Percentiles rank a stretch among this genome's conserved stretches.
These are phyloP conservation scores for Pistacia integerrima DNA, from an alignment of 345 rosid genomes.

Conservation along the genomic window DNA sequence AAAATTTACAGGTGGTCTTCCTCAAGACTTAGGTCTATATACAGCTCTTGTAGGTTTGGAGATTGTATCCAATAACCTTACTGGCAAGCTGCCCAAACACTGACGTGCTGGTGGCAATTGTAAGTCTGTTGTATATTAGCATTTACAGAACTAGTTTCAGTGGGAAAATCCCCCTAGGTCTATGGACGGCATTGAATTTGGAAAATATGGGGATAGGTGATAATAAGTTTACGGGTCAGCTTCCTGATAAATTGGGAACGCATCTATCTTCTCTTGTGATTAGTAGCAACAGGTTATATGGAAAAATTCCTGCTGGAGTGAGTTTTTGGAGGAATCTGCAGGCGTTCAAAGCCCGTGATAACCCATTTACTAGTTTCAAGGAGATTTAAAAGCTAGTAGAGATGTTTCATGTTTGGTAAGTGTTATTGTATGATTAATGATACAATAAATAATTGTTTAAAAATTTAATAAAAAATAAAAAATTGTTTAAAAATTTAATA, in stretches of 20 bases:
- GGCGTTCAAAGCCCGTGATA: constrained; percentile 51
- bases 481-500: too few species aligned
- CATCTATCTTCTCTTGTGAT: constrained; percentile 35
- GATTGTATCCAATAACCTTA: constrained; percentile 42
- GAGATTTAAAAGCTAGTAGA: constrained; percentile 34
- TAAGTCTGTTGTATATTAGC: constrained; percentile 7
- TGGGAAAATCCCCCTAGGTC: constrained; percentile 49
- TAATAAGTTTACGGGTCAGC: constrained; percentile 53
- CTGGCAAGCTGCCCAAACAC: constrained; percentile 48
- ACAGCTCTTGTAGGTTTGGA: constrained; percentile 42
- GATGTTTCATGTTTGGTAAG: too few species aligned
- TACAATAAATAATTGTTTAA: too few species aligned
- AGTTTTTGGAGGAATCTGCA: constrained; percentile 37
- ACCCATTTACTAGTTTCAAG: constrained; percentile 50
- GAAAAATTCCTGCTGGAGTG: constrained; percentile 10
- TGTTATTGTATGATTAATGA: too few species aligned
- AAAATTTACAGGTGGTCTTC: constrained; percentile 43
- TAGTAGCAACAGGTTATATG: constrained; percentile 47
- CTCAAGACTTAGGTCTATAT: constrained; percentile 49
- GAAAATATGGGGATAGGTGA: constrained; percentile 18
- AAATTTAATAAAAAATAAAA: too few species aligned
- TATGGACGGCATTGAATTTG: constrained; percentile 47
- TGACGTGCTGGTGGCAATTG: constrained; percentile 52
- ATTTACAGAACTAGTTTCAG: constrained; percentile 38
- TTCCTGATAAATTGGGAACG: constrained; percentile 31